These are phyloP conservation scores for Closterium sp. DNA, from an alignment of 139 green algal species.

Conservation along the genomic window DNA sequence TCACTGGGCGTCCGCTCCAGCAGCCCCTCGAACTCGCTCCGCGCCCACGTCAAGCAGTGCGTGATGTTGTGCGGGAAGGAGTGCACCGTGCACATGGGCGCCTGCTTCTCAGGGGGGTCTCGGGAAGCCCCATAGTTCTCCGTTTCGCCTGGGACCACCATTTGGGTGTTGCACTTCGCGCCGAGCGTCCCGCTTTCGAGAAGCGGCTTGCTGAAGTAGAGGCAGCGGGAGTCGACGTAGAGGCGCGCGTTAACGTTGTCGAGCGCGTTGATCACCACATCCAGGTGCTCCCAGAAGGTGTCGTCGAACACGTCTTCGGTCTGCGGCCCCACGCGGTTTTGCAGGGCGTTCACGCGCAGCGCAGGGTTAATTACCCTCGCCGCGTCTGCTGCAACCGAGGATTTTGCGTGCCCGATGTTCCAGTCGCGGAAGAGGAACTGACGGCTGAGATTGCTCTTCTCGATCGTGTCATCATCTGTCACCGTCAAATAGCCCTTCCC, in stretches of 20 bases:
- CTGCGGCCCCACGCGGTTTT: constrained; percentile 93
- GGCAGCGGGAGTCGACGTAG: constrained; percentile 89
- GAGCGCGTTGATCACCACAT: constrained; percentile 94
- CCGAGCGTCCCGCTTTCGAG: constrained; percentile 94
- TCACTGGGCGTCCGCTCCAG: constrained; percentile 87
- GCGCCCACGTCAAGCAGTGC: constrained; percentile 81
- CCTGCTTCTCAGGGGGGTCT: constrained; percentile 91
- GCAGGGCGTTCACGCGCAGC: constrained; percentile 72
- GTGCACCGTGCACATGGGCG: constrained; percentile 99
- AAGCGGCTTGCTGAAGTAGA: constrained; percentile 97
- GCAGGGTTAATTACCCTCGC: constrained; percentile 78
- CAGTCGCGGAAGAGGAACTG: constrained; percentile 98
- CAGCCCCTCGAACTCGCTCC: constrained; percentile 94
- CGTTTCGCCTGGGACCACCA: constrained; percentile 80
- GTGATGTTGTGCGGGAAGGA: constrained; percentile 99
- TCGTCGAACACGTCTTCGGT: constrained; percentile 94
- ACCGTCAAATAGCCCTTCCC: constrained; percentile 71
- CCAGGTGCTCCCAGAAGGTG: constrained; percentile 83
- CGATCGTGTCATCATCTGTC: constrained; percentile 97
- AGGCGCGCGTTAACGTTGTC: constrained; percentile 96
- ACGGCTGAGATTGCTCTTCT: constrained; percentile 93
- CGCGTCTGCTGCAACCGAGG: constrained; percentile 69
- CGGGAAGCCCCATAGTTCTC: constrained; percentile 93
- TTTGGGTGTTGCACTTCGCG: constrained; percentile 96
- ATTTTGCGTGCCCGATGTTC: constrained; percentile 93